phyloP scores from a whole-genome alignment of 2,329 filamentous ascomycete genomes.

The Pseudogymnoascus sp. region DNA sequence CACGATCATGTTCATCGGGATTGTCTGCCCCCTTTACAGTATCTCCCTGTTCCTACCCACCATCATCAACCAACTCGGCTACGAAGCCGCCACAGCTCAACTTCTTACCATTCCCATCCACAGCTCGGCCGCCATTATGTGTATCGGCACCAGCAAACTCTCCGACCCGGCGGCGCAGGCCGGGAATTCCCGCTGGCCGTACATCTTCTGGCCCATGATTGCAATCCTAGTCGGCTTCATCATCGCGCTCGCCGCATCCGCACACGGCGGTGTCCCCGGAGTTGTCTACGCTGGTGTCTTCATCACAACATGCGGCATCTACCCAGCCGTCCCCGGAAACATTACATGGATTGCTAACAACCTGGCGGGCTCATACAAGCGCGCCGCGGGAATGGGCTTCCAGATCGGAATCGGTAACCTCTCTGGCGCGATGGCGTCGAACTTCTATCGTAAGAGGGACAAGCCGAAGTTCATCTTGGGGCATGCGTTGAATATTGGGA shows the following conservation, averaged over 20 bases:
- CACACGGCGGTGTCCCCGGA: conserved; percentile 30
- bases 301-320: conserved; percentile 39
- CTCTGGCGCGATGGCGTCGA: conserved; percentile 60
- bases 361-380: conserved; percentile 48
- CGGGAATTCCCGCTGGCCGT: conserved; percentile 38
- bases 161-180: conserved; percentile 48
- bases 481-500: conserved; percentile 44
- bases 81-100: conserved; percentile 44
- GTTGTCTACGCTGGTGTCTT: conserved; percentile 42
- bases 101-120: conserved; percentile 46
- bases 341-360: conserved; percentile 53
- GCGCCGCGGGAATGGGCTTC: conserved; percentile 57
- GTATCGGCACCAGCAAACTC: conserved; percentile 46
- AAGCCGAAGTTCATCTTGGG: conserved; percentile 44
- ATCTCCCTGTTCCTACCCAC: conserved; percentile 37
- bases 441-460: conserved; percentile 57
- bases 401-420: conserved; percentile 57
- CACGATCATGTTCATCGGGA: conserved; percentile 52
- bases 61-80: conserved; percentile 45
- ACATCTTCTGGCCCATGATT: conserved; percentile 47
- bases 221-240: conserved; percentile 52
- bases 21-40: conserved; percentile 43
- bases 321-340: conserved; percentile 38
- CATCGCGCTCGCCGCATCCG: conserved; percentile 36
- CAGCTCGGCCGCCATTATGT: conserved; percentile 56